Evolutionary conservation across 345 rosid genomes (phyloP).

Genomic region (Anacardium occidentale): DNA sequence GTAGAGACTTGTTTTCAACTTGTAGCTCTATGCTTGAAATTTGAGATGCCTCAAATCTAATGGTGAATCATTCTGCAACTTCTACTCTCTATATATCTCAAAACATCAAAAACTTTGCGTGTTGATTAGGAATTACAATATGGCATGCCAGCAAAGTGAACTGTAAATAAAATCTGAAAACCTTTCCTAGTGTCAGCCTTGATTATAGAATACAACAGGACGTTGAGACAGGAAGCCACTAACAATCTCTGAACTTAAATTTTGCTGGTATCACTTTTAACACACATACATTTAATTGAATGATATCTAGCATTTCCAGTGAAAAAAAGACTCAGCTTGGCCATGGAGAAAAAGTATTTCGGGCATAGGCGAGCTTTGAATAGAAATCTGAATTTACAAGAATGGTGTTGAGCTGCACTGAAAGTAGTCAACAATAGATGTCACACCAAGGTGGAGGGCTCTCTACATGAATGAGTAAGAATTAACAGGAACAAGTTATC

Average conservation of each 20-base stretch:
- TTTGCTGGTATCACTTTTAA: not conserved
- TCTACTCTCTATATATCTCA: slow-evolving; percentile 25
- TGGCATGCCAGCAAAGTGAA: slow-evolving; percentile 14
- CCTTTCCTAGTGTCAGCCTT: not conserved
- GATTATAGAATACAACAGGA: not conserved
- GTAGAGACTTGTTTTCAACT: slow-evolving; percentile 38
- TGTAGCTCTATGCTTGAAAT: slow-evolving; percentile 31
- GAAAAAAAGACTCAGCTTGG: not conserved
- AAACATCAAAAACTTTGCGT: slow-evolving; percentile 16
- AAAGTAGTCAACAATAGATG: not conserved
- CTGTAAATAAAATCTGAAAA: slow-evolving; percentile 13
- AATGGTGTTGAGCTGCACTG: not conserved
- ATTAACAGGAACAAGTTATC: not conserved
- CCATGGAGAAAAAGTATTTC: not conserved
- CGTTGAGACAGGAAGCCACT: not conserved
- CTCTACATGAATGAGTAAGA: not conserved
- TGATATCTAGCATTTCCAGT: not conserved
- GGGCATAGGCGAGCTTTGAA: not conserved
- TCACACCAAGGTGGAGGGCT: not conserved
- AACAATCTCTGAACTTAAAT: not conserved
- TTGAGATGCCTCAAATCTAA: slow-evolving; percentile 27
- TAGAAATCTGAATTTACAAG: not conserved
- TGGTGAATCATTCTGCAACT: slow-evolving; percentile 26
- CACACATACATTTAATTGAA: not conserved
- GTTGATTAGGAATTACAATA: slow-evolving; percentile 26